Conservation (phyloP, 768 basidiomycete species). For the Tephrocybe sp. region DNA sequence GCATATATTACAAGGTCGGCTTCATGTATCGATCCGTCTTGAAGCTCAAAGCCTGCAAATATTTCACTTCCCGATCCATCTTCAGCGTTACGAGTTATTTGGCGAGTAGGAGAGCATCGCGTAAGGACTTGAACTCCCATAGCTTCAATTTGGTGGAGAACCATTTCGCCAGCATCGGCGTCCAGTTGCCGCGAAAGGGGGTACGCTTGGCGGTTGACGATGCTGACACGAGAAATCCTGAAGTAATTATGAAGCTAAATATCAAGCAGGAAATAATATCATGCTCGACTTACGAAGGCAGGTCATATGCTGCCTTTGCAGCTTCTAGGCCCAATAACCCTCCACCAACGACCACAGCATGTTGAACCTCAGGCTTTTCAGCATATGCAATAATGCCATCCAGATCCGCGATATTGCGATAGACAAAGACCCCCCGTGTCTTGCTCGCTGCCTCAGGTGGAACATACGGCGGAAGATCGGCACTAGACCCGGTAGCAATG, state of each 20-base stretch:
- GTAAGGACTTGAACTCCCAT: slow-evolving; percentile 16
- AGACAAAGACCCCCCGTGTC: slow-evolving; percentile 65
- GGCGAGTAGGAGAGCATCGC: slow-evolving; percentile 24
- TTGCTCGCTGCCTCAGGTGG: slow-evolving; percentile 35
- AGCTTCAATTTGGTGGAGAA: slow-evolving; percentile 20
- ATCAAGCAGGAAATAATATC: neutral
- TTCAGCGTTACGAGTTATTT: slow-evolving; percentile 23
- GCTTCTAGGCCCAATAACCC: slow-evolving; percentile 75
- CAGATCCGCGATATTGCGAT: slow-evolving; percentile 70
- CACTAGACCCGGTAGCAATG: slow-evolving; percentile 69
- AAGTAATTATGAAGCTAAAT: neutral
- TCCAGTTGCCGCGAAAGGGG: slow-evolving; percentile 25
- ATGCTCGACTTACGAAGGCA: slow-evolving; percentile 20
- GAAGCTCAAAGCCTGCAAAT: slow-evolving; percentile 43
- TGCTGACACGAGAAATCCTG: neutral
- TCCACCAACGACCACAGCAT: slow-evolving; percentile 64
- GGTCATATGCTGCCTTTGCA: slow-evolving; percentile 69
- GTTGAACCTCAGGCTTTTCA: slow-evolving; percentile 41
- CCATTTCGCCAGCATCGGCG: slow-evolving; percentile 24
- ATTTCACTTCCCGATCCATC: slow-evolving; percentile 8
- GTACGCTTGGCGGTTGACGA: neutral
- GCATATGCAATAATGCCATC: slow-evolving; percentile 63
- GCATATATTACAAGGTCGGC: slow-evolving; percentile 64
- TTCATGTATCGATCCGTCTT: slow-evolving; percentile 43
- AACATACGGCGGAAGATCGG: slow-evolving; percentile 60